These are phyloP conservation scores for Starmerella floricola DNA, from an alignment of 805 yeast genomes.

Conservation along the genomic window DNA sequence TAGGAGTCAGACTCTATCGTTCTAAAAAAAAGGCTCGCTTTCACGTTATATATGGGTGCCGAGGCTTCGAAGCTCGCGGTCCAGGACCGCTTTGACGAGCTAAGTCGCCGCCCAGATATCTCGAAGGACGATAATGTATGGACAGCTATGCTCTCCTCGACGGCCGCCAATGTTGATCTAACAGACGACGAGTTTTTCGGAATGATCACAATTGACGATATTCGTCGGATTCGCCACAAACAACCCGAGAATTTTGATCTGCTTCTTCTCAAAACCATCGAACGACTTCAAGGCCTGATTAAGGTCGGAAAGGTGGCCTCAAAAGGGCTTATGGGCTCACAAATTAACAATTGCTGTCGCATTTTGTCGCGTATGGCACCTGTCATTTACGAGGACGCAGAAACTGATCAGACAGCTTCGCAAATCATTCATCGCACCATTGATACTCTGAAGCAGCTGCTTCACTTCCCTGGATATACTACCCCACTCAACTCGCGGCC, in stretches of 20 bases:
- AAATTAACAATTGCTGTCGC: constrained; percentile 50
- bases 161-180: constrained; percentile 40
- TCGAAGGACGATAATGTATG: constrained; percentile 30
- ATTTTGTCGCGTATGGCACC: constrained; percentile 57
- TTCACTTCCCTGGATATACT: constrained; percentile 50
- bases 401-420: background rate
- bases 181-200: constrained; percentile 30
- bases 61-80: constrained; percentile 55
- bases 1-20: too few species aligned
- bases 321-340: constrained; percentile 23
- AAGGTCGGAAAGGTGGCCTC: constrained; percentile 24
- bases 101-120: constrained; percentile 29
- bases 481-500: constrained; percentile 24
- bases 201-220: constrained; percentile 44
- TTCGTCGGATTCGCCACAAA: constrained; percentile 46
- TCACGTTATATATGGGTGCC: constrained; percentile 55
- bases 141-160: constrained; percentile 39
- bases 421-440: constrained; percentile 30
- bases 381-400: constrained; percentile 41
- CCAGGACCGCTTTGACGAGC: constrained; percentile 47
- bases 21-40: too few species aligned
- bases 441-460: constrained; percentile 33
- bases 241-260: constrained; percentile 47
- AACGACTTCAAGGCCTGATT: constrained; percentile 27
- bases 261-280: constrained; percentile 36